Percentiles rank a stretch among this genome's conserved stretches.
Conservation (phyloP, 345 rosid genomes). For the Brassica cretica region DNA sequence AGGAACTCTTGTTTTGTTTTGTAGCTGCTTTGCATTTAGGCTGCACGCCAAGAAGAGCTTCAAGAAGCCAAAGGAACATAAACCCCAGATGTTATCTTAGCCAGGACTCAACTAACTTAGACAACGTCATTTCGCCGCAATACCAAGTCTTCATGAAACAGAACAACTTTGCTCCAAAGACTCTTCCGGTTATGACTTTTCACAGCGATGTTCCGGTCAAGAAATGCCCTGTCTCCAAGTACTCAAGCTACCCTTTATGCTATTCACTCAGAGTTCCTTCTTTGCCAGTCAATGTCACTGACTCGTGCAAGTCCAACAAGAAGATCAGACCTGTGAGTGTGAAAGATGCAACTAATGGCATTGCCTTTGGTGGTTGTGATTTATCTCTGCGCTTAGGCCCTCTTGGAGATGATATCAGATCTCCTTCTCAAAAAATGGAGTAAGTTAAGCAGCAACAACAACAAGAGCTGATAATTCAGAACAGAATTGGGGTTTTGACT, state of each 20-base stretch:
- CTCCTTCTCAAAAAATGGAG: conserved; percentile 39
- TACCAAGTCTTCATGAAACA: conserved; percentile 59
- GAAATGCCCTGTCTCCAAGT: conserved; percentile 22
- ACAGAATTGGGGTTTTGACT: neutral
- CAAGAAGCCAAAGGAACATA: conserved; percentile 88
- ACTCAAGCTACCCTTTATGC: conserved; percentile 37
- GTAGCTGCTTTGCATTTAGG: conserved; percentile 94
- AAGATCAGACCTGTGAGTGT: conserved; percentile 22
- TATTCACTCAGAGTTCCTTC: conserved; percentile 25
- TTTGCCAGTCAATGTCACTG: conserved; percentile 11
- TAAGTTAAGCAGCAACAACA: conserved; percentile 27
- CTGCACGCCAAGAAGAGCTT: conserved; percentile 82
- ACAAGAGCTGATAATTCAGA: conserved; percentile 3
- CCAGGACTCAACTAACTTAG: conserved; percentile 26
- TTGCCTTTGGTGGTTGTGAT: conserved; percentile 50
- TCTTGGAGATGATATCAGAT: conserved; percentile 29
- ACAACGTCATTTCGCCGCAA: conserved; percentile 21
- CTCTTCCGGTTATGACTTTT: conserved; percentile 9
- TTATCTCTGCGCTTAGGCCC: conserved; percentile 78
- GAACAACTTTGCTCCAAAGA: conserved; percentile 27
- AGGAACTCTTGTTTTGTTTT: conserved; percentile 7
- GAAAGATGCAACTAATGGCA: neutral
- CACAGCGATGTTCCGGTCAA: neutral
- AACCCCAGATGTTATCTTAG: conserved; percentile 80
- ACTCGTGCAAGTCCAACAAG: conserved; percentile 24